These are phyloP conservation scores for Oxytropis ochrocephala DNA, from an alignment of 306 rosid genomes.

Conservation along the genomic window DNA sequence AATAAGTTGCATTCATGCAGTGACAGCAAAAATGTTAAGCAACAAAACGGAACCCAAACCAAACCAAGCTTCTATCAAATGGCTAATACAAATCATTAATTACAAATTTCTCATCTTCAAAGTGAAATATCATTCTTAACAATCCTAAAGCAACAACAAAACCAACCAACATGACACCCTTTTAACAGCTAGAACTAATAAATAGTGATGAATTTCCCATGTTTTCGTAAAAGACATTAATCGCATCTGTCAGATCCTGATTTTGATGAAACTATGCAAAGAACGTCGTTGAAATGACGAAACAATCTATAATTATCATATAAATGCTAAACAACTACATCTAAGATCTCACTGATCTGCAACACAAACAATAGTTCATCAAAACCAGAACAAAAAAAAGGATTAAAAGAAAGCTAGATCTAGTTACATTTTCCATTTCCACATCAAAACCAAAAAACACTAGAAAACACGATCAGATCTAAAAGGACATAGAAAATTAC, in stretches of 20 bases:
- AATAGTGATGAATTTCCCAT: background rate
- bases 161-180: background rate
- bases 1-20: background rate
- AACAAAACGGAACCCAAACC: background rate
- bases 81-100: background rate
- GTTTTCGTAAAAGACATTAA: background rate
- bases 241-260: background rate
- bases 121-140: background rate
- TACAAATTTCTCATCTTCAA: background rate
- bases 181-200: background rate
- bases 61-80: background rate
- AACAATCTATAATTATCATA: background rate
- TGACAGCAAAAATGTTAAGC: background rate
- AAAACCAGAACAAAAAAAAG: background rate
- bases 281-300: background rate
- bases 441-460: background rate
- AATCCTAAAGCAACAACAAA: background rate
- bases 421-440: conserved; percentile 2
- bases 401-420: conserved; percentile 23
- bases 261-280: background rate
- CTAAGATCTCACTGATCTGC: conserved; percentile 16
- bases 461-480: conserved; percentile 32
- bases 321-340: background rate
- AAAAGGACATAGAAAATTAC: conserved; percentile 25
- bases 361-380: background rate